These are phyloP conservation scores for Cornus florida DNA, from an alignment of 148 eudicot genomes.

Conservation along the genomic window DNA sequence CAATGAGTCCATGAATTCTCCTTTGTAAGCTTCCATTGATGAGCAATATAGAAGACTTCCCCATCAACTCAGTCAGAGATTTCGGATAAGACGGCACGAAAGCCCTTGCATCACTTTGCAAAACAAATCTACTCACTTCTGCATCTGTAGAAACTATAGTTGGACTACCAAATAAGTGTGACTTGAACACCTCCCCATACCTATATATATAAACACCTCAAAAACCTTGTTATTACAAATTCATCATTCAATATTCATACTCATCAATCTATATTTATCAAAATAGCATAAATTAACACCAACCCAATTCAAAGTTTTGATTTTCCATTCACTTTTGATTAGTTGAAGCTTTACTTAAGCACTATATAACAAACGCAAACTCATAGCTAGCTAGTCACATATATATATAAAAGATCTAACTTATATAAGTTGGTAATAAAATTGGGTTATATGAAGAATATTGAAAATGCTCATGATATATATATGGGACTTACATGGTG, in stretches of 20 bases:
- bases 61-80: conserved; percentile 86
- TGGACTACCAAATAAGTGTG: conserved; percentile 79
- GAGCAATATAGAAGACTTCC: conserved; percentile 66
- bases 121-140: conserved; percentile 72
- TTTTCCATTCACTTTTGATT: no score
- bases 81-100: conserved; percentile 92
- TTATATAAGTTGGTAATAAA: no score
- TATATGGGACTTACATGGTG: conserved; percentile 45
- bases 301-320: no score
- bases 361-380: no score
- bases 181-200: conserved; percentile 91
- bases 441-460: not conserved
- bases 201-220: conserved; percentile 26
- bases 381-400: no score
- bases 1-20: conserved; percentile 82
- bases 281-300: not conserved
- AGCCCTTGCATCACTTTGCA: conserved; percentile 72
- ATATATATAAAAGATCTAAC: no score
- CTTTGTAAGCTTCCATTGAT: conserved; percentile 83
- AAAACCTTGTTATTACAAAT: not conserved
- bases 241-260: not conserved
- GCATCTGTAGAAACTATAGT: conserved; percentile 86
- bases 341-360: no score
- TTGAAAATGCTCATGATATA: no score
- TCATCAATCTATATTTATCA: not conserved